A percentile compares a stretch with the other conserved stretches of the same genome.
phyloP scores from a whole-genome alignment of 139 green algal species.

The Mychonastes homosphaera region DNA sequence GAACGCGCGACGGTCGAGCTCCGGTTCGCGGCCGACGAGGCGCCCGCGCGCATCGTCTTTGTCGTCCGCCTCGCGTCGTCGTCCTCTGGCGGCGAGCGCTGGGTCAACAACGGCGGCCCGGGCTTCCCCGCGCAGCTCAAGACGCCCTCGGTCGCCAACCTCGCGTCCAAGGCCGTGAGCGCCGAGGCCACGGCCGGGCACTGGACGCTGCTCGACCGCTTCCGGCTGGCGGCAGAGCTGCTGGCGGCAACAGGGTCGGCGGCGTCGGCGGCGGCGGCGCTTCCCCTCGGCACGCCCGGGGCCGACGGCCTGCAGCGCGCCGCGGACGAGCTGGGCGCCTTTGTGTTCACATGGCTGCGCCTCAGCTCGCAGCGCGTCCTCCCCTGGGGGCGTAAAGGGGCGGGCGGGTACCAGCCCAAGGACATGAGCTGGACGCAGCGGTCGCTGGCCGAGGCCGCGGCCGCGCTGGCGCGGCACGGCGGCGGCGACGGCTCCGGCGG shows the following conservation, averaged over 20 bases:
- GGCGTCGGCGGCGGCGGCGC: constrained; percentile 1
- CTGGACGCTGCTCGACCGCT: constrained; percentile 64
- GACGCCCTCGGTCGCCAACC: constrained; percentile 18
- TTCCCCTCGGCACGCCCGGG: background rate
- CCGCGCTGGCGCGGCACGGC: constrained; percentile 30
- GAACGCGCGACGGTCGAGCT: constrained; percentile 22
- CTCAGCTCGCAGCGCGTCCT: constrained; percentile 58
- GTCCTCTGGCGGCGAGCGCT: constrained; percentile 34
- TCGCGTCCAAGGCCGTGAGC: constrained; percentile 8
- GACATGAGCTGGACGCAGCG: constrained; percentile 86
- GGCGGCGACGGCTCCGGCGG: constrained; percentile 32
- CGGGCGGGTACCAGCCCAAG: constrained; percentile 70
- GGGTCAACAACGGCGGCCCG: constrained; percentile 41
- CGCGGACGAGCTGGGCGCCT: constrained; percentile 5
- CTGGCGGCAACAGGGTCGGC: constrained; percentile 49
- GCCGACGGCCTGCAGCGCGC: background rate
- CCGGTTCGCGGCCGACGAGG: constrained; percentile 31
- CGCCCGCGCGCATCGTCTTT: constrained; percentile 47
- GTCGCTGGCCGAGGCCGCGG: constrained; percentile 46
- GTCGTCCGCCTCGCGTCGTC: constrained; percentile 36
- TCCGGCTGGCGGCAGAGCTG: constrained; percentile 53
- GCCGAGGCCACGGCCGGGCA: constrained; percentile 44
- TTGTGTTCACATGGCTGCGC: constrained; percentile 73
- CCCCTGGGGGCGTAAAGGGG: constrained; percentile 51
- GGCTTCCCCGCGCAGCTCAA: constrained; percentile 51